Percentiles rank a stretch among this genome's conserved stretches.
These are phyloP conservation scores for Paramarasmius palmivorus DNA, from an alignment of 1,284 basidiomycete species.

Conservation along the genomic window DNA sequence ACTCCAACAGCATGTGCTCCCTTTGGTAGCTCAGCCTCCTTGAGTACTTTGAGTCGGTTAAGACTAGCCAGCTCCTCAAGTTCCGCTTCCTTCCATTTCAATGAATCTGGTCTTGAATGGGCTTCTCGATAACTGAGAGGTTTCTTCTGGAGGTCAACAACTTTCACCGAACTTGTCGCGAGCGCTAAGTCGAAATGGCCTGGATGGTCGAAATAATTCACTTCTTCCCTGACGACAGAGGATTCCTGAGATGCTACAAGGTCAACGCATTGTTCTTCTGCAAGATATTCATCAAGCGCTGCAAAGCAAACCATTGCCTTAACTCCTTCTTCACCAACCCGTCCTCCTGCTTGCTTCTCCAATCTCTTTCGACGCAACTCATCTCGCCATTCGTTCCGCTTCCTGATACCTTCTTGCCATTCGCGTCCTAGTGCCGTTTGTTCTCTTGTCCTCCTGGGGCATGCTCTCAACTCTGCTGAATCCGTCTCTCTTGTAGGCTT, in stretches of 20 bases:
- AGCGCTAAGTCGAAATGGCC: background rate
- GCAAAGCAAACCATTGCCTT: background rate
- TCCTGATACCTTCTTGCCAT: background rate
- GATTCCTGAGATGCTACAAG: too few species aligned
- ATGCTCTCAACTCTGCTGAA: background rate
- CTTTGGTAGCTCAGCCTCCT: conserved; percentile 10
- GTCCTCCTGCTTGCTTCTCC: background rate
- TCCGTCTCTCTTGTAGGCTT: background rate
- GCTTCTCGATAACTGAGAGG: background rate
- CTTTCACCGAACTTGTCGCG: background rate
- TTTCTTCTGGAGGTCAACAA: background rate
- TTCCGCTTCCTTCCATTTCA: background rate
- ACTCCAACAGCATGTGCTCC: conserved; percentile 12
- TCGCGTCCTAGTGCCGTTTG: background rate
- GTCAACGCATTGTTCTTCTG: background rate
- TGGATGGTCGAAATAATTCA: too few species aligned
- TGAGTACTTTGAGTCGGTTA: background rate
- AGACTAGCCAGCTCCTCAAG: background rate
- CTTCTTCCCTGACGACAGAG: too few species aligned
- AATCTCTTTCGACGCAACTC: background rate
- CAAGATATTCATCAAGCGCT: background rate
- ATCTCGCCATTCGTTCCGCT: background rate
- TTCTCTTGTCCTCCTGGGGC: background rate
- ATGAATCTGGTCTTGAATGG: background rate
- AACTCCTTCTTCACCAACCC: background rate